A percentile compares a stretch with the other conserved stretches of the same genome.
Evolutionary conservation across 352 stramenopile species (phyloP).

Genomic region (Phytopythium litorale): DNA sequence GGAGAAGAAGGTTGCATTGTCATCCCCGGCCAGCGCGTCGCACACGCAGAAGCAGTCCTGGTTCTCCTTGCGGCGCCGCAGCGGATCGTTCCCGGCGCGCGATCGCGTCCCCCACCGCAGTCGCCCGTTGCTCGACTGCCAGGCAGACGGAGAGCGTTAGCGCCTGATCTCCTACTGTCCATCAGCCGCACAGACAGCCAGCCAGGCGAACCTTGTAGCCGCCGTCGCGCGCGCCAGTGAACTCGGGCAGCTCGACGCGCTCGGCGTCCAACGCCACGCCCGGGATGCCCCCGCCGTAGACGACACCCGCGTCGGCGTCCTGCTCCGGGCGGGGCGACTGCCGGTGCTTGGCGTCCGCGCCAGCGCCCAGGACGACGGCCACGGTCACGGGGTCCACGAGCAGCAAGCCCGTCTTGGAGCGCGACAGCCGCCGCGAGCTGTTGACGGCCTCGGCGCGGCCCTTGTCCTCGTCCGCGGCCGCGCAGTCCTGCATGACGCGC

Average conservation of each 20-base stretch:
- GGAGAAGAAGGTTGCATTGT: conserved; percentile 52
- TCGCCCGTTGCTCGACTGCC: conserved; percentile 29
- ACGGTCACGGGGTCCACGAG: conserved; percentile 20
- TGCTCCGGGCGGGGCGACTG: conserved; percentile 5
- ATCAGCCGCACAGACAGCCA: too few species aligned
- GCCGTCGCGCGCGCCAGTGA: conserved; percentile 46
- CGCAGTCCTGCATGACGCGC: conserved; percentile 18
- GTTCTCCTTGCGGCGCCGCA: conserved; percentile 83
- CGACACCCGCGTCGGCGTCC: conserved; percentile 8
- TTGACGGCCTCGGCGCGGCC: background rate
- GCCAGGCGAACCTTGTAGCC: conserved; percentile 29
- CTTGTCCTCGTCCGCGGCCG: conserved; percentile 11
- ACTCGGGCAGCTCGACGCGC: conserved; percentile 53
- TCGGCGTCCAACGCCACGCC: conserved; percentile 58
- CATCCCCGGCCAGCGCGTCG: conserved; percentile 45
- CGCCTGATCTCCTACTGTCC: background rate
- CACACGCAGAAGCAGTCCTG: conserved; percentile 71
- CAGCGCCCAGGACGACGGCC: conserved; percentile 4
- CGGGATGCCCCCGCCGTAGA: conserved; percentile 65
- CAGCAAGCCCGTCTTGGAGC: conserved; percentile 38
- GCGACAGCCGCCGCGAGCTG: conserved; percentile 23
- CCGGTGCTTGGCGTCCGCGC: conserved; percentile 6
- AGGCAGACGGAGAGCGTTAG: background rate
- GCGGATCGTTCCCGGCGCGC: conserved; percentile 63
- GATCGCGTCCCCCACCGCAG: conserved; percentile 53